Base-by-base conservation (phyloP, 495 filamentous ascomycete genomes). In the Lineolata rhizophorae region DNA sequence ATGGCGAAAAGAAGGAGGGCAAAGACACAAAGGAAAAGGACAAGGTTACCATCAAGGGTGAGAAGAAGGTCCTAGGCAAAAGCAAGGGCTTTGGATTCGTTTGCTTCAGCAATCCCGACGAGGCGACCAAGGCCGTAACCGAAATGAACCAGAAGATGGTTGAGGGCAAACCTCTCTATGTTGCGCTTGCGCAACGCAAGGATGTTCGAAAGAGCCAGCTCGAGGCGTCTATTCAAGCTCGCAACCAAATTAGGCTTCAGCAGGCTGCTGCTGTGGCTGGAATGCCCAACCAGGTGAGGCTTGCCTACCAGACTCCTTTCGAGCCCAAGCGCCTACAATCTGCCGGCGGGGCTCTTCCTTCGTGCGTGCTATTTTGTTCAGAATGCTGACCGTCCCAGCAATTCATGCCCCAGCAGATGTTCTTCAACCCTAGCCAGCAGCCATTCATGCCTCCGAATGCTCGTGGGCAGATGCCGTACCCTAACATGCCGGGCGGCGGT, bases 141-240 rank as follows among this genome's bases (percentile, higher is more conserved):
- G 90, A 95, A 53, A 92, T 94, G 77, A 95, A 95, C 63, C 85
- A 94, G 63, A 77, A 83, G 52, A 99, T 99, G 90, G 63, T 95
- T 43, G 77, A 84, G 54, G 68, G 67, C 60, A 99, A 99, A 70
- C 87, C 87, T 25, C 69, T 99, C 32, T 99, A 95, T 47, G 87
- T 99, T 48, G 90, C 87, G 37, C 67, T 99, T 29, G 87, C 87
- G 34, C 90, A 95, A 67, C 82, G 90, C 54, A 99, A 99, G 70
- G 87, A 99, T 57, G 83, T 95, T 45, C 83, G 87, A 56, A 87
- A 94, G 68, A 90, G 66, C 60, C 87, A 58, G 62, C 74, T 99
- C 43, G 87, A 99, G 63, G 84, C 85, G 41, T 93, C 80, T 64
- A 95, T 99, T 52, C 90, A 95, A 62, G 84, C 85, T 53, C 83